Conservation (phyloP, 2,329 filamentous ascomycete genomes). For the Cercospora sp. region DNA sequence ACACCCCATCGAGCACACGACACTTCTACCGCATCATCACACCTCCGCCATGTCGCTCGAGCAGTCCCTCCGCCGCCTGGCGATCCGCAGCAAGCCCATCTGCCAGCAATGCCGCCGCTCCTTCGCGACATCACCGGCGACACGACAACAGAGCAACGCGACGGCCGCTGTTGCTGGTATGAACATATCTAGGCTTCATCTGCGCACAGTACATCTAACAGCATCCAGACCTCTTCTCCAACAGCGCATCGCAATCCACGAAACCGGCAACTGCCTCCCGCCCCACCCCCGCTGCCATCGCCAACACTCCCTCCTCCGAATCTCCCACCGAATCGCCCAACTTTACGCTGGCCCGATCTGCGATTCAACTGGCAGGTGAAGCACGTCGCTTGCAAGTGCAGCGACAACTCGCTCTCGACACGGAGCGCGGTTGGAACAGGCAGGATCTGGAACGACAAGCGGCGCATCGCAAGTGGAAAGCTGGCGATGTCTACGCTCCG, state of each 20-base stretch:
- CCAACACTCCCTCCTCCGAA: not conserved
- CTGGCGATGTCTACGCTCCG: conserved; percentile 86
- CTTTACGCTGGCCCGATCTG: not conserved
- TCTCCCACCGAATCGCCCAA: conserved; percentile 1
- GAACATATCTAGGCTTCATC: not conserved
- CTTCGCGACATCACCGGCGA: conserved; percentile 27
- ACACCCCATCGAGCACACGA: not conserved
- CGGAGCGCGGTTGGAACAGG: conserved; percentile 35
- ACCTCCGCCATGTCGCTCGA: conserved; percentile 34
- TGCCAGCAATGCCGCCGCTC: conserved; percentile 35
- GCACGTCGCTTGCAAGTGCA: conserved; percentile 7
- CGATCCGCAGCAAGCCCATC: conserved; percentile 27
- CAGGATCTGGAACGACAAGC: conserved; percentile 62
- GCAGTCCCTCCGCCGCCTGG: conserved; percentile 32
- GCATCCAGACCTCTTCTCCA: not conserved
- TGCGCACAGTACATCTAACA: not conserved
- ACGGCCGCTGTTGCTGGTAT: conserved; percentile 32
- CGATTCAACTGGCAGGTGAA: not conserved
- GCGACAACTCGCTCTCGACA: conserved; percentile 22
- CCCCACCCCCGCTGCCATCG: not conserved
- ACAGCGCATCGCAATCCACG: not conserved
- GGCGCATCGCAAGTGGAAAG: conserved; percentile 65
- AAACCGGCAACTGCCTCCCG: not conserved
- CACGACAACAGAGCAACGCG: conserved; percentile 28
- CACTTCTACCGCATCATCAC: not conserved